Evolutionary conservation across 73 alveolate species (phyloP), one percentile per base, ranked within the genome.

Genomic region (Tetrahymena malaccensis): DNA sequence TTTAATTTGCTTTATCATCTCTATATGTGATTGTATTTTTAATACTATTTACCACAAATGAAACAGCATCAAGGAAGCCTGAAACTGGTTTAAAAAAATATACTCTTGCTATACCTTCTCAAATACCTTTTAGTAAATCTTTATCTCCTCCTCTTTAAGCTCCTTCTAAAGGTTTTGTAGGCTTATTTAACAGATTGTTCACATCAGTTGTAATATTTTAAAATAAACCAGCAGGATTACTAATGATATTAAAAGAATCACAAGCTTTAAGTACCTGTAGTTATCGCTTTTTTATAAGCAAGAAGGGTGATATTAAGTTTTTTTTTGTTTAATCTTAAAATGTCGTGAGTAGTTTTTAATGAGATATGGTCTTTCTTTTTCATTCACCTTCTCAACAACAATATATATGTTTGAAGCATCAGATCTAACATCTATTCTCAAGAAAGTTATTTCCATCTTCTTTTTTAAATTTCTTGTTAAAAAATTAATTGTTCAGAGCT

Each of bases 41-140:
- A 27, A 99, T 96, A 31, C 99, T 99, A 93, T 98, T 99, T 9
- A 99, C 98, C 35, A 99, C 98, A 89, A 97, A 97, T 35, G 99
- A 97, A 43, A 98, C 96, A 34, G 98, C 97, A 96, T 99, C 99
- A 43, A 99, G 94, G 40, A 98, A 99, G 1, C 99, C 99, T 35
- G 99, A 96, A 35, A 99, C 97, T 17, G 99, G 99, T 57, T 99
- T 99, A 4, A 96, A 98, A 43, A 98, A n/a, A n/a, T n/a, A 98
- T 12, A 98, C 96, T n/a, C 99, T 99, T 31, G 99, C 98, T 43
- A 98, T 95, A 3, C 99, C 99, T 96, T 98, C 97, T 22, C 97
- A 96, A 4, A 99, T 95, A 1, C 99, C 99, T 94, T 97, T 98
- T 40, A 99, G 97, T 43, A 99, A 96, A 25, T 99, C 99, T 40